Conservation (phyloP, 768 basidiomycete species). For the Pisolithus orientalis region DNA sequence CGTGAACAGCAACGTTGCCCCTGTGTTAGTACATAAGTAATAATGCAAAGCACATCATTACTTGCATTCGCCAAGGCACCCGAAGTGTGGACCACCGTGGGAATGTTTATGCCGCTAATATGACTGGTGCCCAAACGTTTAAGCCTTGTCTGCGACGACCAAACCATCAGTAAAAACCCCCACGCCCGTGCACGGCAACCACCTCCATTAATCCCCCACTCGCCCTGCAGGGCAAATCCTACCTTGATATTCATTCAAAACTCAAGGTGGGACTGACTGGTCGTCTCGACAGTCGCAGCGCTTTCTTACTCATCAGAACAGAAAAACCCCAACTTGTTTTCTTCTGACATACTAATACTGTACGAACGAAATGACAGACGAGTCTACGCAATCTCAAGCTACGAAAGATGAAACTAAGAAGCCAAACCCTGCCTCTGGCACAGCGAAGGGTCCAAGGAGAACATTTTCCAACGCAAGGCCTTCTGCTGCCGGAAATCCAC, state of each 20-base stretch:
- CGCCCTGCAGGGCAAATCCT: constrained; percentile 89
- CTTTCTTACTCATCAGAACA: constrained; percentile 10
- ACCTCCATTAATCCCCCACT: constrained; percentile 61
- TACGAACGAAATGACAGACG: constrained; percentile 90
- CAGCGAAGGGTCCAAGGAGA: constrained; percentile 54
- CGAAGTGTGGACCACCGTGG: constrained; percentile 16
- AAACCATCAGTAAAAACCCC: constrained; percentile 36
- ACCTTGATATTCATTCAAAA: too few species aligned
- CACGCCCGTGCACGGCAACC: constrained; percentile 51
- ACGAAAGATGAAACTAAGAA: constrained; percentile 73
- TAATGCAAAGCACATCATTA: not conserved
- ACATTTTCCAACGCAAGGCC: constrained; percentile 40
- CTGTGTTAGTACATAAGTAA: not conserved
- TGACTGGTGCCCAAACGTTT: constrained; percentile 8
- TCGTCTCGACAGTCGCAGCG: constrained; percentile 7
- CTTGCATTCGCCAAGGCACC: too few species aligned
- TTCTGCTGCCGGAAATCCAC: constrained; percentile 36
- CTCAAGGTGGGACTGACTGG: too few species aligned
- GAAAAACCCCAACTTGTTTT: constrained; percentile 41
- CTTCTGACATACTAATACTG: constrained; percentile 35
- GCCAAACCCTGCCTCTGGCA: constrained; percentile 37
- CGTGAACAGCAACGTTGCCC: constrained; percentile 10
- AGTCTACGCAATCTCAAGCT: constrained; percentile 43
- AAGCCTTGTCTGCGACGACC: constrained; percentile 30
- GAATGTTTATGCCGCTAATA: constrained; percentile 16